Percentiles rank a stretch among this genome's conserved stretches.
Evolutionary conservation across 192 early-diverging fungal species (phyloP).

Genomic region (Entomortierella chlamydospora): DNA sequence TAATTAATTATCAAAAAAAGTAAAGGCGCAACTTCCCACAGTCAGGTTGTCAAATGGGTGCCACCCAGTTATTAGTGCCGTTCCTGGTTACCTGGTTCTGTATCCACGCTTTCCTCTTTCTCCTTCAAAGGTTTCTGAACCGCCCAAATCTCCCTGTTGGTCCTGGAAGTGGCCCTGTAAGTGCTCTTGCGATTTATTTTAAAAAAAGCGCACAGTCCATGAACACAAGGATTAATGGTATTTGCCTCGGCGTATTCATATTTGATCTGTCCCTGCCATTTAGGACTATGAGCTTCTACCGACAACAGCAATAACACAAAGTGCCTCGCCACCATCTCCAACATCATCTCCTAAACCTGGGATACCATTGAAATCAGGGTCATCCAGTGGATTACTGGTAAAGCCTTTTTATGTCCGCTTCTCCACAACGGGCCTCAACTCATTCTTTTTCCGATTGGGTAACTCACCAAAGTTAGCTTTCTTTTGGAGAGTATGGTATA

Average conservation of each 20-base stretch:
- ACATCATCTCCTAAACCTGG: constrained; percentile 10
- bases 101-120: constrained; percentile 48
- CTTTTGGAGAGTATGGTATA: constrained; percentile 73
- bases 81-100: constrained; percentile 47
- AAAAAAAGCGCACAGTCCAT: neutral
- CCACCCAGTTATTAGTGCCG: constrained; percentile 31
- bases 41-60: constrained; percentile 42
- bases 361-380: neutral
- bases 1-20: no score
- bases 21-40: no score
- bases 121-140: constrained; percentile 49
- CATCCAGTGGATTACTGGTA: constrained; percentile 38
- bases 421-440: constrained; percentile 61
- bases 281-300: constrained; percentile 50
- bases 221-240: neutral
- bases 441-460: constrained; percentile 54
- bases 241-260: neutral
- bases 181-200: neutral
- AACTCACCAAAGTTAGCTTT: constrained; percentile 37
- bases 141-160: constrained; percentile 45
- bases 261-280: neutral
- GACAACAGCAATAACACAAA: constrained; percentile 7
- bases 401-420: constrained; percentile 62
- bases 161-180: constrained; percentile 43
- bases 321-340: neutral